Base-by-base conservation (phyloP, 2,329 filamentous ascomycete species). In the Microsporum audouinii region DNA sequence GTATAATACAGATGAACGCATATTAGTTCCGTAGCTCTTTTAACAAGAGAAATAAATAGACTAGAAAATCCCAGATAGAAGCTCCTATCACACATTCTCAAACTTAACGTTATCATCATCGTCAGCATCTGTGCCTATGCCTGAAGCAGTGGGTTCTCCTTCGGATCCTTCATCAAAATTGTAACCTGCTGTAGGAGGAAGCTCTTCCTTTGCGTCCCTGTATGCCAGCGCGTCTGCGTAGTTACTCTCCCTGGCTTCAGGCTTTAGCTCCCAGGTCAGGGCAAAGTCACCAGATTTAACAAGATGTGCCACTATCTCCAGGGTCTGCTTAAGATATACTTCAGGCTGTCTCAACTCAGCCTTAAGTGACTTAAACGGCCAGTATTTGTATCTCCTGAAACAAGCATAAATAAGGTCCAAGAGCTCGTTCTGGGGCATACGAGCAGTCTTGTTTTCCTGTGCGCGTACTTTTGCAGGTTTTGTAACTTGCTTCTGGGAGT, bases 311-410 rank as follows among this genome's bases (percentile, higher is more conserved):
- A 97, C 84, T 70, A 90, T 85, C 64, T 91, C 88, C 66, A 99
- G 77, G 0, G 86, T 87, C 71, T 94, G 84, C 60, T 92, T 90
- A 64, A 99, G 83, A 73, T 91, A 97, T n/a, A 88, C 86, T 72
- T 97, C 94, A 1, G 94, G 94, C 75, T 99, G 94, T 63, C 86
- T 83, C 43, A 95, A 83, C 63, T 82, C 79, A 58, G 84, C 80
- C 65, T 90, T 89, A 67, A 99, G 82, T 3, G 88, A 84, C 70
- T 89, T 91, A 80, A 97, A 88, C n/a, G 88, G 86, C 91, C 92
- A 99, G 75, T 94, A 97, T 68, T 87, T 85, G 79, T 88, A 95
- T 69, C 88, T 79, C 61, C 86, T 84, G 84, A 96, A 99, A 71
- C 86, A 88, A 57, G 82, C 77, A 78, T 92, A 91, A 63, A 99